Base-by-base conservation (phyloP, 129 eudicot genomes). In the Helichrysum umbraculigerum region DNA sequence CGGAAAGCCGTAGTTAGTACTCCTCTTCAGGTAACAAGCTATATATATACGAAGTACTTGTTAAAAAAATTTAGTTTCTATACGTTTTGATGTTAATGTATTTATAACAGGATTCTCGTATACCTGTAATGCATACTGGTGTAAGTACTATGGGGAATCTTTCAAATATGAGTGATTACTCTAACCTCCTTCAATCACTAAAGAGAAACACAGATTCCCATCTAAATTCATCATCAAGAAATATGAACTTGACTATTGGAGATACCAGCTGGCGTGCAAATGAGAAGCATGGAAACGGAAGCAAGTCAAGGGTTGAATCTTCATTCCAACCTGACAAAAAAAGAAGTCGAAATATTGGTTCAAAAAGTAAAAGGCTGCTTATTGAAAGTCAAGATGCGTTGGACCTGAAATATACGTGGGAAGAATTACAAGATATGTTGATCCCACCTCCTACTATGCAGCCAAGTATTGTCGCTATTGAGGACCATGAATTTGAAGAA, bases 401-500 rank as follows among this genome's bases (percentile, higher is more conserved):
- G 74, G 92, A 91, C 83, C 82, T 94, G 73, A 88, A 85, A 81
- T 89, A 88, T 60, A 91, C 97, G 16, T 94, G 98, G 98, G 98
- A 94, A 70, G 98, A 91, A 80, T 82, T 86, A 42, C 97, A 94
- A 63, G 97, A 91, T 78, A 80, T 94, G 97, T 88, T 94, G 17
- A 71, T 85, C 51, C 90, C 98, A 30, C 91, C 90, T 3, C 41
- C 75, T 64, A 78, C 34, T 76, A 75, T 76, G 51, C 83, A 84
- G 77, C 92, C 97, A 41, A 91, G 82, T 76, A 86, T 79, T 9
- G 85, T 89, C 70, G 68, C 78, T 30, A 62, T 94, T 59, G 97
- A 94, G 75, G 96, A 94, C 66, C 79, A 87, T 72, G 97, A 94
- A 76, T 87, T 94, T 76, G 99, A 94, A 84, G 98, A 94, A 80